Conservation (phyloP, 2,329 filamentous ascomycete genomes). For the Fusarium heterosporum region DNA sequence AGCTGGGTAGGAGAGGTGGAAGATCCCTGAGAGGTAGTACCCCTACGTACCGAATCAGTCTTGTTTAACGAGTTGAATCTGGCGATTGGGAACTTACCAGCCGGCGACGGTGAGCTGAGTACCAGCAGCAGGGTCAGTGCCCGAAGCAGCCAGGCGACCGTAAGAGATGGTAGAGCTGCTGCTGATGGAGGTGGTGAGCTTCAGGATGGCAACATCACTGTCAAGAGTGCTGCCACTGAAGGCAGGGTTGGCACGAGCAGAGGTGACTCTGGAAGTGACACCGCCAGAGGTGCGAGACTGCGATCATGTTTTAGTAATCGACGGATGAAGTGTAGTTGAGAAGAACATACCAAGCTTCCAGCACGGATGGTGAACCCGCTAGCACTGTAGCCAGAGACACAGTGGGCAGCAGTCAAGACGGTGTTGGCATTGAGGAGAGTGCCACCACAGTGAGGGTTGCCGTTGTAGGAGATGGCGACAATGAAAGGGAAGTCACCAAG, state of each 20-base stretch:
- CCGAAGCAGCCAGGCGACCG: slow-evolving; percentile 40
- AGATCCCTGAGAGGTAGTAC: slow-evolving; percentile 35
- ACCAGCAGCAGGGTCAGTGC: slow-evolving; percentile 45
- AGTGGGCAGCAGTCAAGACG: slow-evolving; percentile 51
- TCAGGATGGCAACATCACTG: slow-evolving; percentile 50
- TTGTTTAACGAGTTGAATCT: not conserved
- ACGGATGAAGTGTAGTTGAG: accelerated
- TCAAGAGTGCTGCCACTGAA: slow-evolving; percentile 32
- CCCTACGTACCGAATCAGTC: slow-evolving; percentile 32
- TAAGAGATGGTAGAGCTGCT: slow-evolving; percentile 39
- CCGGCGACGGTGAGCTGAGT: slow-evolving; percentile 42
- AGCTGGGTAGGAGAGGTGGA: slow-evolving; percentile 33
- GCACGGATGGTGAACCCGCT: slow-evolving; percentile 45
- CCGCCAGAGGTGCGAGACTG: slow-evolving; percentile 47
- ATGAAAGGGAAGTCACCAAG: slow-evolving; percentile 51
- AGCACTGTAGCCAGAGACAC: slow-evolving; percentile 17
- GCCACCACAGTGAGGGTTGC: slow-evolving; percentile 48
- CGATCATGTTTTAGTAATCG: not conserved
- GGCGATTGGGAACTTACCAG: slow-evolving; percentile 39
- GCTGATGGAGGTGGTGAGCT: slow-evolving; percentile 43
- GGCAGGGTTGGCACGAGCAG: slow-evolving; percentile 42
- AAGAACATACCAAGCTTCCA: slow-evolving; percentile 40
- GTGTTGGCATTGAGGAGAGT: slow-evolving; percentile 48
- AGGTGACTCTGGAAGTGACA: slow-evolving; percentile 40
- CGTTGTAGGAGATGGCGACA: slow-evolving; percentile 39